Evolutionary conservation across 805 yeast genomes (phyloP), one percentile per base, ranked within the genome.

Genomic region (Ogataea parapolymorpha): DNA sequence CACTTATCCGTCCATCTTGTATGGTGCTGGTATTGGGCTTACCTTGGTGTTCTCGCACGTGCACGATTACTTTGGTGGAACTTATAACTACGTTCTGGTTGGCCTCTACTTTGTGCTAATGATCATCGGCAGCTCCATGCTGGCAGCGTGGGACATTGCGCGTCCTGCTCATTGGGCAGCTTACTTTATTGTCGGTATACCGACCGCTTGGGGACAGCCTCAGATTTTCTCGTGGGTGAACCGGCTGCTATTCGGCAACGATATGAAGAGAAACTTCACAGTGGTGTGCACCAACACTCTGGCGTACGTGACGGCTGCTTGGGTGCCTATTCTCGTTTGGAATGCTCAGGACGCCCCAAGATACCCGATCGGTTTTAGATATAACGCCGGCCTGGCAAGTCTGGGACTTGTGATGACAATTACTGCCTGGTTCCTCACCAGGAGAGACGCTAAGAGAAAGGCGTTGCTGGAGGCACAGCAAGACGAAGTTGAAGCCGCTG

Each of bases 181-280:
- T n/a, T 78, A 74, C 54, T 74, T 67, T 49, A 50, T 75, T 24
- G 53, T 70, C 4, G 76, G 77, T 1, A 56, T 70, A n/a, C 77
- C 80, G 4, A 58, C 71, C 0, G 50, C 71, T 3, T 68, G 68
- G 69, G 80, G 80, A 1, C 82, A 76, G 56, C 80, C 82, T 1
- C 66, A 71, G 50, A 72, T 77, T 10, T 76, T 68, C 43, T 62
- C 79, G 2, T 77, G 82, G 82, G 68, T 76, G 14, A 78, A 77
- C 51, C 62, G 76, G 25, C 53, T 69, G 22, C 51, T 77, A 14
- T 61, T 62, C 24, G 54, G 61, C 8, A 71, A 74, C 46, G 76
- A 71, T 49, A 64, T 66, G 70, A 68, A 68, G 53, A 58, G 72
- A 54, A 61, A 58, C 42, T 48, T 53, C 37, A 61, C 66, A 3